Evolutionary conservation across 352 stramenopile genomes (phyloP), one percentile per base, ranked within the genome.

Genomic region (Phytophthora cajani): DNA sequence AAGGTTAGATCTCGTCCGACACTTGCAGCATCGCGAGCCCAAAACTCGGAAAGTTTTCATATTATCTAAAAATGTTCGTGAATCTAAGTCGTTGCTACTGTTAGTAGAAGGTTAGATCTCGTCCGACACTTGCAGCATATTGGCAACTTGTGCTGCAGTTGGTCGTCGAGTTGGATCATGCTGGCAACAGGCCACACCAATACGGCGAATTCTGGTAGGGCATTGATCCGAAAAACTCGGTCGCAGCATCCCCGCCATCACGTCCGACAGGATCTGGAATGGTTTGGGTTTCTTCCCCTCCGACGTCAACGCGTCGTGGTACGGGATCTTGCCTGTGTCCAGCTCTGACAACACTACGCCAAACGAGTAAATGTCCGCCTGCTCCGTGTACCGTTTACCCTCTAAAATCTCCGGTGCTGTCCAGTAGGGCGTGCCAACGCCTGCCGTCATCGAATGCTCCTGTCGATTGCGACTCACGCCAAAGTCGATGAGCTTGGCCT

Each of bases 401-500:
- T 67, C 60, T 1, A 79, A 47, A 11, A 84, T 40, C 56, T 84
- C 71, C 0, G 71, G 77, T 1, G 77, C 77, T 5, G 62, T 68
- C 74, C 71, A 82, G 55, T 71, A 73, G 1, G 59, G 66, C 21
- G 66, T 72, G 1, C 66, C 66, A 17, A 72, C 60, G 14, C 65
- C 58, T 19, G 53, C 59, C 32, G 66, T 73, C 69, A 72, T 77
- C 7, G 63, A 55, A n/a, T 49, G 51, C 5, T 76, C 72, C 3
- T 76, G 62, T 5, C 75, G 63, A 3, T 17, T 44, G 47, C 59
- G 63, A 49, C 42, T 66, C n/a, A 65, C 67, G 21, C 65, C 66
- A 67, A 86, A 80, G 49, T 86, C 75, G n/a, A 74, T 79, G 1
- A 88, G 61, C 46, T 88, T 86, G n/a, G 93, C 74, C 30, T 91